Evolutionary conservation across 768 basidiomycete species (phyloP), one percentile per base, ranked within the genome.

Genomic region (Fistulinella prunicolor): DNA sequence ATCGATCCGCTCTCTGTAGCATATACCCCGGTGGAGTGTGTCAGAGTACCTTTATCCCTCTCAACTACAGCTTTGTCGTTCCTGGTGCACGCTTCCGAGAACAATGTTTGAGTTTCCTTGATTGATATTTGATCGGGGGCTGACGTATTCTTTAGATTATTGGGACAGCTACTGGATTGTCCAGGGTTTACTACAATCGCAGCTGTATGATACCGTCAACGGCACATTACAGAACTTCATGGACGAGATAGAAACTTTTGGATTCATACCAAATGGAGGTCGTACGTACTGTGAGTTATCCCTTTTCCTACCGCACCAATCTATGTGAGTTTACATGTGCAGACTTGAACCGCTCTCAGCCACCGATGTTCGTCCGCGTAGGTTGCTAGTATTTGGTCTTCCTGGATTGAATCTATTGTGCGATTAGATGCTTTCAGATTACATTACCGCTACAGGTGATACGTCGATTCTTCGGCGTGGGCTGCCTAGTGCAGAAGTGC

Each of bases 261-360:
- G 94, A 0, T 97, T 96, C 71, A 85, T 97, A 53, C 94, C 94
- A 2, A 97, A 96, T 58, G 94, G 94, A 7, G 94, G 92, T 4
- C 78, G 93, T 10, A 91, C 89, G 42, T 96, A 96, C 60, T 96
- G 86, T 85, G 58, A 48, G 70, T n/a, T 3, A 38, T 19, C 1
- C 6, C 8, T 38, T 38, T 16, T 16, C 13, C 0, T 46, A 3
- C 12, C 3, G 2, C 13, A 0, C 3, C 9, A 6, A 2, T 6
- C 14, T 16, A 24, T 21, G 9, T 41, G 22, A 19, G 13, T 34
- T 47, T 21, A 58, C 21, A 29, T 46, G 19, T 16, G 20, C 37
- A 88, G 86, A 95, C 67, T 66, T 95, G 53, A 78, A 94, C 59
- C 81, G 94, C 48, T 94, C 91, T n/a, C 92, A 95, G 60, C 93